A percentile compares a stretch with the other conserved stretches of the same genome.
Conservation (phyloP, 306 rosid species). For the Ormosia emarginata region DNA sequence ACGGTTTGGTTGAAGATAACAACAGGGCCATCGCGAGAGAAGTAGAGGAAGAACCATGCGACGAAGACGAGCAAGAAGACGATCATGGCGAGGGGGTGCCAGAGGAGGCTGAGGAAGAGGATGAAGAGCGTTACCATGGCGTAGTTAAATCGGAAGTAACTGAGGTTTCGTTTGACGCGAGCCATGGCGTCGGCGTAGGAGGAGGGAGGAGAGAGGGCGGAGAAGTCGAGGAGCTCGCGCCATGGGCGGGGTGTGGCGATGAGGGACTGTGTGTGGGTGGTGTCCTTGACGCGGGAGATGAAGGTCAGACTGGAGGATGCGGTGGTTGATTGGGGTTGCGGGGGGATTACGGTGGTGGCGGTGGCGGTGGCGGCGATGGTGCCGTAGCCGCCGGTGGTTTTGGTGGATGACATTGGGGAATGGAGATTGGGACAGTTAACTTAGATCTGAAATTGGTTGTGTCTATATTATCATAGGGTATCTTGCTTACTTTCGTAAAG, state of each 20-base stretch:
- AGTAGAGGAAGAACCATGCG: conserved; percentile 44
- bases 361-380: neutral
- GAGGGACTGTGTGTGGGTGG: neutral
- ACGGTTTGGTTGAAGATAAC: conserved; percentile 3
- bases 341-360: neutral
- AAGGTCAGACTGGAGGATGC: neutral
- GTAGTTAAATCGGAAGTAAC: conserved; percentile 45
- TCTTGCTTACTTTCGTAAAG: neutral
- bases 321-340: neutral
- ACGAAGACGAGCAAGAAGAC: conserved; percentile 27
- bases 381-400: conserved; percentile 21
- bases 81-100: conserved; percentile 45
- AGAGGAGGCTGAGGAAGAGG: conserved; percentile 40
- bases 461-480: neutral
- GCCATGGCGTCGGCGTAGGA: conserved; percentile 41
- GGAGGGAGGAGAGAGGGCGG: conserved; percentile 35
- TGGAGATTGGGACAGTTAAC: too few species aligned
- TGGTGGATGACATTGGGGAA: conserved; percentile 12
- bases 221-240: conserved; percentile 36
- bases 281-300: conserved; percentile 1
- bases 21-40: conserved; percentile 32
- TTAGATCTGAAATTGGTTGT: conserved; percentile 23
- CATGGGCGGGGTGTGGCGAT: conserved; percentile 34
- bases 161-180: conserved; percentile 36
- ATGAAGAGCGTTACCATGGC: conserved; percentile 19